Base-by-base conservation (phyloP, 2,329 filamentous ascomycete species). In the Cadophora gregata region DNA sequence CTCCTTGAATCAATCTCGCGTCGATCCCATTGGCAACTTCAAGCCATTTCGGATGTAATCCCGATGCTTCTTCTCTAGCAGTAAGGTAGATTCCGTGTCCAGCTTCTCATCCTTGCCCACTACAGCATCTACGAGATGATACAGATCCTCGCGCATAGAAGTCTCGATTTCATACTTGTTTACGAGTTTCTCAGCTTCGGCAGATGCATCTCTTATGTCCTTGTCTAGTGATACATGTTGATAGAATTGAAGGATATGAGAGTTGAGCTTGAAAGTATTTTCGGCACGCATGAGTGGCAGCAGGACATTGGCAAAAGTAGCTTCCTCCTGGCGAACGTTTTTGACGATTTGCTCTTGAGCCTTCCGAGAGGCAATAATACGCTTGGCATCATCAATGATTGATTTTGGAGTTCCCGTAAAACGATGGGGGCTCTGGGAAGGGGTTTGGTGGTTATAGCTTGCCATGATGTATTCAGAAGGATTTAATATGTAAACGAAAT, bases 91-190 rank as follows among this genome's bases (percentile, higher is more conserved):
- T 79, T 94, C 91, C 0, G 85, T 80, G 59, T 91, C 88, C 38
- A 93, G 81, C 74, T 85, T 85, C 74, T 86, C 84, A 19, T 85
- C 81, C 50, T 85, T 80, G 69, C 83, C 76, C 72, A 82, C 85
- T 38, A 84, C 81, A 51, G 84, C 83, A 56, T 89, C 83, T 36
- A 89, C 84, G 2, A 88, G 81, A 71, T 82, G 81, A 82, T 91
- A 94, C 66, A 93, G 85, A 71, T 94, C 91, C 79, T 93, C 90
- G 62, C 91, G 86, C 90, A 93, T 93, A 76, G 84, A 86, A 66
- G 87, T 86, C 79, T 94, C 91, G 70, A 93, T 93, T 61, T 83
- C 80, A 74, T 92, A 93, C 72, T 93, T 89, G 72, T 91, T 86
- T 79, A 92, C 84, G 69, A 91, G 80, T 78, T 88, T 88, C 76